Evolutionary conservation across 768 basidiomycete species (phyloP), one percentile per base, ranked within the genome.

Genomic region (Trametes punicea): DNA sequence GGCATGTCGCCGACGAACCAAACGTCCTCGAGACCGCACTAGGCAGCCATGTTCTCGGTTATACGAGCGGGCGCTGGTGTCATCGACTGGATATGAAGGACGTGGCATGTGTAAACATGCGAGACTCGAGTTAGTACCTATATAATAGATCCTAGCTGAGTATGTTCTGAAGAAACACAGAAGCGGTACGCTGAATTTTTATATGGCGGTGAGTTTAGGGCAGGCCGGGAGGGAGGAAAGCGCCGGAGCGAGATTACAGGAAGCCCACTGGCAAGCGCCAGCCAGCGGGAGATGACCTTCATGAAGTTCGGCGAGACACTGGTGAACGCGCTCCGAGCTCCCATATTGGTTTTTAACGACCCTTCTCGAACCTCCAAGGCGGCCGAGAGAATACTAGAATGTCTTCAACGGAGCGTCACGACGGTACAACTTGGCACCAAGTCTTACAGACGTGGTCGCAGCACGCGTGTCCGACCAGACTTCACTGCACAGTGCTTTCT

Each of bases 61-160:
- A 63, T 62, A 73, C 69, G 72, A 66, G 70, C 56, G 65, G 64
- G 60, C 68, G 70, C 65, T 39, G 42, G 39, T 54, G 64, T 73
- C 72, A 73, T 73, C 72, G 62, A 68, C 66, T 70, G 69, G 72
- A 71, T 65, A 62, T 64, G 66, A 73, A 67, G 69, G 61, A 70
- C 66, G 70, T 65, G 72, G 71, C 72, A 73, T 69, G 69, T 67
- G 65, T 73, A 71, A 72, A 72, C 69, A 70, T 73, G 72, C 72
- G 65, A 73, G 70, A 73, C 72, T 71, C 72, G 66, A 71, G 72
- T 73, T 72, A 72, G 72, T 69, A 69, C 51, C 52, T 59, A 59
- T 59, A 59, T 46, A 55, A 59, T 59, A 59, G 58, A 59, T 59
- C 58, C 58, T 67, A 67, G 67, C 66, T 68, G 71, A 73, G 71